Base-by-base conservation (phyloP, 148 eudicot species). In the Pouteria glomerata region DNA sequence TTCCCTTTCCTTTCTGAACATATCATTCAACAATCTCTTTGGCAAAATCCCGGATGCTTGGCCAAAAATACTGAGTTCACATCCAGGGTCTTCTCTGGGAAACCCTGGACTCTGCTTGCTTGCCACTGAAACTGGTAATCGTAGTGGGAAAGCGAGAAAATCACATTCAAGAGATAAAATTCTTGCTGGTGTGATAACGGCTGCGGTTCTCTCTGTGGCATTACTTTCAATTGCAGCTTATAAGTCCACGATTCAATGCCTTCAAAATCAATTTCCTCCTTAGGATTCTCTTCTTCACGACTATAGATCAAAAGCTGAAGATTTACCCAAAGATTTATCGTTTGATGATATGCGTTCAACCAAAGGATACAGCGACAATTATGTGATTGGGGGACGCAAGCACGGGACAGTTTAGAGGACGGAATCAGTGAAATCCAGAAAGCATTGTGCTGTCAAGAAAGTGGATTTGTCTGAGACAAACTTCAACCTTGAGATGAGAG, bases 381-480 rank as follows among this genome's bases (percentile, higher is more conserved):
- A 29, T 57, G 34, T 74, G 55, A 74, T 74, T 55, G 77, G 71
- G 41, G 26, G 68, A 74, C 71, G 77, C 47, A 74, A 65, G 63
- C 77, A 74, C 42, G 71, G 70, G 27, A 55, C 50, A 16, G 71
- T 74, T 65, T 74, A 74, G 41, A 64, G 63, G 60, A 74, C 50
- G n/a, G 58, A 53, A 18, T 55, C 77, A 29, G 57, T 31, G 34
- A 72, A 59, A 27, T 72, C 52, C 66, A 44, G 55, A 72, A 59
- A 72, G 30, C 70, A 64, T 26, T 74, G 77, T 70, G 77, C 77
- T 19, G 71, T 74, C 29, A 74, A 74, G 52, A 74, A 65, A 39
- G 55, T 74, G 44, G 63, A 74, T 56, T 53, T 74, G 24, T 64
- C 77, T 16, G 53, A 74, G 62, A 52, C 31, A 33, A 55, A 23